phyloP scores from a whole-genome alignment of 148 eudicot genomes.

The Rhododendron henanense region DNA sequence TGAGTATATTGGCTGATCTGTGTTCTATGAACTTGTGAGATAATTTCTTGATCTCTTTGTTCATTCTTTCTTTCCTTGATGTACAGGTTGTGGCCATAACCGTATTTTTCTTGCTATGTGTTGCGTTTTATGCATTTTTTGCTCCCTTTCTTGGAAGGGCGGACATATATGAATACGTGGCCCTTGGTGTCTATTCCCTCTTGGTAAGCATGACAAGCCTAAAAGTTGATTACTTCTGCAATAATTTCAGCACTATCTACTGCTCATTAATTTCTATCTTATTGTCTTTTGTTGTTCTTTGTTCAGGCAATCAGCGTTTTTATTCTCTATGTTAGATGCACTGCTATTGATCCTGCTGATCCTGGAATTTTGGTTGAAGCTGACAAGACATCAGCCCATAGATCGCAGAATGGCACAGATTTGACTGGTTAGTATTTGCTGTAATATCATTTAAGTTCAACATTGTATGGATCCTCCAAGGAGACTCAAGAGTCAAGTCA shows the following conservation, averaged over 20 bases:
- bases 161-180: conserved; percentile 57
- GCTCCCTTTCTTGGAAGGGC: conserved; percentile 80
- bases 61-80: conserved; percentile 11
- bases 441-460: not conserved
- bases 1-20: not conserved
- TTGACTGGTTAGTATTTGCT: conserved; percentile 48
- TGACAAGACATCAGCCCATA: conserved; percentile 35
- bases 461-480: not conserved
- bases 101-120: conserved; percentile 69
- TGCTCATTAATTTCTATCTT: conserved; percentile 8
- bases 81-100: conserved; percentile 87
- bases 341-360: conserved; percentile 97
- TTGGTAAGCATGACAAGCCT: conserved; percentile 49
- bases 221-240: not conserved
- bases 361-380: conserved; percentile 79
- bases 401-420: conserved; percentile 53
- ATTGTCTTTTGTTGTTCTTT: conserved; percentile 8
- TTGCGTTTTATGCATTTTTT: conserved; percentile 83
- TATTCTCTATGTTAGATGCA: conserved; percentile 79
- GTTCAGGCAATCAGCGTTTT: conserved; percentile 71
- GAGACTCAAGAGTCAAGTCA: not conserved
- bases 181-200: conserved; percentile 66
- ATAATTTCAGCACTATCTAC: not conserved
- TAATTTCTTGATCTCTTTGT: not conserved
- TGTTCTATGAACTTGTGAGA: not conserved